Evolutionary conservation across 2,329 filamentous ascomycete genomes (phyloP), one percentile per base, ranked within the genome.

Genomic region (Apiospora aurea): DNA sequence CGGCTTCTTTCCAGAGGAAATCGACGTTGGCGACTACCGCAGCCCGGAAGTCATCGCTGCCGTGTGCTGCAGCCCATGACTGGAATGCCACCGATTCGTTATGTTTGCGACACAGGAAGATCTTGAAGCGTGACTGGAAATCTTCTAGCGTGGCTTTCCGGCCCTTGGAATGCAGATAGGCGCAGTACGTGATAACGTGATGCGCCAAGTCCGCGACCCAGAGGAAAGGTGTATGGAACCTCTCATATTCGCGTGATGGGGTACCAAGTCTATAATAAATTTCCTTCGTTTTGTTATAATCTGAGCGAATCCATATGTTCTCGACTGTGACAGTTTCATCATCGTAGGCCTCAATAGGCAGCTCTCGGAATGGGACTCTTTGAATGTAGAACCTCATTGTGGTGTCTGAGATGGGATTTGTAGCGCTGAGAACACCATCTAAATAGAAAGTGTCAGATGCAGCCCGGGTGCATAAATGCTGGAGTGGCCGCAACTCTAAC

Each of bases 181-280:
- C 79, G 67, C 93, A 83, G 75, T 88, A 96, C 73, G 95, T 92
- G 1, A 95, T 85, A 34, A 93, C 87, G 76, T 94, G 90, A 77
- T 95, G 96, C 0, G 88, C 86, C 0, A 96, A 82, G 70, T 92
- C 87, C 0, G 90, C 91, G 0, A 95, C 80, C 93, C 93, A 96
- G 0, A 91, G 72, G 73, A 94, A 96, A 0, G 89, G 86, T 0
- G 81, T 68, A 72, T 91, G 87, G 75, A 91, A 95, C 1, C 89
- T 82, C 14, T 73, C 74, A 76, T 96, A 97, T 49, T 91, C 89
- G 0, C 74, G 41, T 0, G 89, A 84, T 0, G 94, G 92, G 0
- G 70, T 79, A 2, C 79, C 78, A 0, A 97, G 80, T 13, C 85
- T 85, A 77, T 95, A 96, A 83, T 91, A 96, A 0, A 94, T 79